These are phyloP conservation scores for Vishniacozyma victoriae DNA, from an alignment of 768 basidiomycete species.

Conservation along the genomic window DNA sequence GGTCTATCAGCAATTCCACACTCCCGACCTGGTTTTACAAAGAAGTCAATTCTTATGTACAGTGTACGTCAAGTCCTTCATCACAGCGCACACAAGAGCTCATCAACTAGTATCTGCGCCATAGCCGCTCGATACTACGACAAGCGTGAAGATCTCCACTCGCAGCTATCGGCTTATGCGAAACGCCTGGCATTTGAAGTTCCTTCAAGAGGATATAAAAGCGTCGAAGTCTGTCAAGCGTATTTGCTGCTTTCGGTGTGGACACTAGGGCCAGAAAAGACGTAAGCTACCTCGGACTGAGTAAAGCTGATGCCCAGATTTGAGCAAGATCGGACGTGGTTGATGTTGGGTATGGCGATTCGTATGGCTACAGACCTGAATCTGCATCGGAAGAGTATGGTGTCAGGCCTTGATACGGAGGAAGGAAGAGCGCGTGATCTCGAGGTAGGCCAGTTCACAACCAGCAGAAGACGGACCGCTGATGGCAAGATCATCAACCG, in stretches of 20 bases:
- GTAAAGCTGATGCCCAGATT: conserved; percentile 49
- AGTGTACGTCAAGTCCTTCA: conserved; percentile 57
- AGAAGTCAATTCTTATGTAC: conserved; percentile 92
- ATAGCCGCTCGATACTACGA: conserved; percentile 86
- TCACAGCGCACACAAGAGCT: conserved; percentile 40
- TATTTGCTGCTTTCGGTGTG: conserved; percentile 82
- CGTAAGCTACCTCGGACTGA: conserved; percentile 41
- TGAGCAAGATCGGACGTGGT: conserved; percentile 93
- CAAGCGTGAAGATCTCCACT: conserved; percentile 72
- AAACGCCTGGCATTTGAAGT: conserved; percentile 74
- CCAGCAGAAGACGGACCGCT: neutral
- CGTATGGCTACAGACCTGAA: conserved; percentile 94
- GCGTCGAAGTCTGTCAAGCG: conserved; percentile 90
- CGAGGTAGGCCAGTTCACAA: conserved; percentile 25
- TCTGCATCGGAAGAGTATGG: conserved; percentile 74
- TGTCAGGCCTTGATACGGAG: conserved; percentile 64
- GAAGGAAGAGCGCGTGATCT: conserved; percentile 70
- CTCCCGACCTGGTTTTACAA: conserved; percentile 85
- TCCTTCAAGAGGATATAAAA: conserved; percentile 50
- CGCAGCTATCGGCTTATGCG: conserved; percentile 60
- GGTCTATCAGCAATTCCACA: conserved; percentile 83
- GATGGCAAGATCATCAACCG: conserved; percentile 77
- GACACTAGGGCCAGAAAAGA: conserved; percentile 90
- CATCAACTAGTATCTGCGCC: conserved; percentile 69
- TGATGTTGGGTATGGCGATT: conserved; percentile 55